Conservation (phyloP, 2,329 filamentous ascomycete species). For the Berkeleyomyces basicola region DNA sequence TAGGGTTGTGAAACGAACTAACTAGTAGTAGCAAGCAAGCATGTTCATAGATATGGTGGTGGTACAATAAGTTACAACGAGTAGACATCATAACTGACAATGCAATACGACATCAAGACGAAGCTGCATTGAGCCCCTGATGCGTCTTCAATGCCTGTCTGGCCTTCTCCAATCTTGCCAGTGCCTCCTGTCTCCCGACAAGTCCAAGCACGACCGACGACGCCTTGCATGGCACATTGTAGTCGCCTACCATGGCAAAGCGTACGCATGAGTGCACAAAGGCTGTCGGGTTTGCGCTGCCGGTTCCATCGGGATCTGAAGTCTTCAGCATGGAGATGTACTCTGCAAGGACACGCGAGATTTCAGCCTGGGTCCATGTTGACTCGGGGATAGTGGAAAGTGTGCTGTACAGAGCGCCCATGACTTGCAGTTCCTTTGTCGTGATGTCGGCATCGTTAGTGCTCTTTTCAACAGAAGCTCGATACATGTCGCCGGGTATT, state of each 20-base stretch:
- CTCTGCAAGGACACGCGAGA: slow-evolving; percentile 17
- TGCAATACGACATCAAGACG: neutral
- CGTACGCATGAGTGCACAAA: slow-evolving; percentile 9
- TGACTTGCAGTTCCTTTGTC: slow-evolving; percentile 2
- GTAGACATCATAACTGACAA: neutral
- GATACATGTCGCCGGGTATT: slow-evolving; percentile 20
- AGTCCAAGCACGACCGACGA: slow-evolving; percentile 19
- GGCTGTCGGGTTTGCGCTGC: neutral
- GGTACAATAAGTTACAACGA: neutral
- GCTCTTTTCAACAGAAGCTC: neutral
- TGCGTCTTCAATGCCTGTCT: neutral
- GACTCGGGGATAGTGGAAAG: slow-evolving; percentile 16
- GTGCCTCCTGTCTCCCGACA: slow-evolving; percentile 22
- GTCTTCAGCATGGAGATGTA: neutral
- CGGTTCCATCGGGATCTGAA: too few species aligned
- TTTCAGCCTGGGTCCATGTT: slow-evolving; percentile 16
- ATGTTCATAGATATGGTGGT: neutral
- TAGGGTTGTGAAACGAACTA: neutral
- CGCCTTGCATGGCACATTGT: slow-evolving; percentile 12
- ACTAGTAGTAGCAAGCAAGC: neutral
- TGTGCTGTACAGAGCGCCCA: slow-evolving; percentile 14
- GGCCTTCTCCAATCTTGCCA: slow-evolving; percentile 7
- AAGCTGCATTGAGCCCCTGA: neutral
- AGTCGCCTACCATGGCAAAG: slow-evolving; percentile 13
- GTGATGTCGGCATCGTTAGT: neutral